Base-by-base conservation (phyloP, 495 filamentous ascomycete genomes). In the Tetracladium marchalianum region DNA sequence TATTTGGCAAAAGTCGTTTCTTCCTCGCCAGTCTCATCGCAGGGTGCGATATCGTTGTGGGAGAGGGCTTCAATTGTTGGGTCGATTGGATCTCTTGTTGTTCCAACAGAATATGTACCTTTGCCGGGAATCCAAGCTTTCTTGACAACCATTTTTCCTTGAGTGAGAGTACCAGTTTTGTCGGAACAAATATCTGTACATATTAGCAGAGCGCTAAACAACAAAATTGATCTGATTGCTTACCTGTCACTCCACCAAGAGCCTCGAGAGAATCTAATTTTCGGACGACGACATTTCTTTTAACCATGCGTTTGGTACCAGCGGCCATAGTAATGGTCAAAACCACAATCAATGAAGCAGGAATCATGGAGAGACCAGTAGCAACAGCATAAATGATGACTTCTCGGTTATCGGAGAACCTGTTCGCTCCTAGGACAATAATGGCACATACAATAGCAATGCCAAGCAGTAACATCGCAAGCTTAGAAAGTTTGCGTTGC, bases 141-240 rank as follows among this genome's bases (percentile, higher is more conserved):
- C 44, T 66, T 73, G 17, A 70, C 66, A 8, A 76, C 65, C 74
- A 78, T 78, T 45, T 71, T 75, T 17, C 82, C 82, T 59, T 85
- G 82, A 1, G 82, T 84, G 22, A 85, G 60, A 11, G 81, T 84
- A 12, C 81, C 81, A 13, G 81, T 85, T 57, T 84, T 85, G 52
- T 84, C 81, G 1, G 80, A 83, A 57, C 81, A 85, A 42, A 85
- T 82, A 51, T 83, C 75, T 51, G 15, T 4, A 35, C 27, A 8
- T 35, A 18, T 44, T 24, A 33, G 41, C n/a, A 11, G 18, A 13
- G 15, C 11, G 4, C 17, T 11, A n/a, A 35, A 32, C 5, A 37
- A 2, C 18, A 4, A 1, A 31, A 10, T 2, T 13, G 34, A 9
- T 1, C 1, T 27, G 22, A 3, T 27, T 2, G 31, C 44, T 33